A percentile compares a stretch with the other conserved stretches of the same genome.
Evolutionary conservation across 202 grass and related monocot genomes (phyloP).

Genomic region (Schoenoplectus tabernaemontani): DNA sequence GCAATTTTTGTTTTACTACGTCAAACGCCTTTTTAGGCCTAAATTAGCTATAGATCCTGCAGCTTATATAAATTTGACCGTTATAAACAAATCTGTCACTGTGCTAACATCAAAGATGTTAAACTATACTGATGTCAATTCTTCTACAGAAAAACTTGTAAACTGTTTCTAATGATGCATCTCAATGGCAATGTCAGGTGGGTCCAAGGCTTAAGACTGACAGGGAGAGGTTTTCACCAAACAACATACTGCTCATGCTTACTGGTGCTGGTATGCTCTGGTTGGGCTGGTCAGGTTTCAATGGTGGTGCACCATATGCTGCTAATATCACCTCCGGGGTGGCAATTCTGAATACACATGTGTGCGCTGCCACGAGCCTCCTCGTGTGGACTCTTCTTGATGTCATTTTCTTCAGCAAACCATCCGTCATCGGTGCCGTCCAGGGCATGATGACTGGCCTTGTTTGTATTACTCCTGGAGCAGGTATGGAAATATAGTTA

Average conservation of each 20-base stretch:
- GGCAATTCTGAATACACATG: constrained; percentile 61
- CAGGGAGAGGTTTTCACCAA: constrained; percentile 63
- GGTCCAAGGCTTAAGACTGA: constrained; percentile 58
- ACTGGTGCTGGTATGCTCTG: constrained; percentile 60
- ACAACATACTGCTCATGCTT: constrained; percentile 63
- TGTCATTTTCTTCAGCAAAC: constrained; percentile 67
- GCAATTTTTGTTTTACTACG: neutral
- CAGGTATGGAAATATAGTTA: constrained; percentile 25
- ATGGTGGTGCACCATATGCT: constrained; percentile 58
- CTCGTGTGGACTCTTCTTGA: constrained; percentile 62
- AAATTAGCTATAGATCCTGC: neutral
- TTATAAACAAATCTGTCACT: neutral
- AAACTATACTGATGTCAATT: neutral
- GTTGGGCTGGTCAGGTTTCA: constrained; percentile 77
- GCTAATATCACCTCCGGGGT: constrained; percentile 47
- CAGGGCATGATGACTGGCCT: constrained; percentile 85
- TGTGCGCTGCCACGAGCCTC: constrained; percentile 55
- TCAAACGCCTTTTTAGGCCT: neutral
- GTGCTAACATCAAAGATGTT: neutral
- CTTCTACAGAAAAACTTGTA: neutral
- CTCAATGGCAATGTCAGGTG: constrained; percentile 31
- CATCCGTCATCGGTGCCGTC: constrained; percentile 66
- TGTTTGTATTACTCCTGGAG: constrained; percentile 60
- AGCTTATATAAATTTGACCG: neutral
- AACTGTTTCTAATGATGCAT: neutral